phyloP scores from a whole-genome alignment of 1,139 yeast species.

The Sugiyamaella sp. region DNA sequence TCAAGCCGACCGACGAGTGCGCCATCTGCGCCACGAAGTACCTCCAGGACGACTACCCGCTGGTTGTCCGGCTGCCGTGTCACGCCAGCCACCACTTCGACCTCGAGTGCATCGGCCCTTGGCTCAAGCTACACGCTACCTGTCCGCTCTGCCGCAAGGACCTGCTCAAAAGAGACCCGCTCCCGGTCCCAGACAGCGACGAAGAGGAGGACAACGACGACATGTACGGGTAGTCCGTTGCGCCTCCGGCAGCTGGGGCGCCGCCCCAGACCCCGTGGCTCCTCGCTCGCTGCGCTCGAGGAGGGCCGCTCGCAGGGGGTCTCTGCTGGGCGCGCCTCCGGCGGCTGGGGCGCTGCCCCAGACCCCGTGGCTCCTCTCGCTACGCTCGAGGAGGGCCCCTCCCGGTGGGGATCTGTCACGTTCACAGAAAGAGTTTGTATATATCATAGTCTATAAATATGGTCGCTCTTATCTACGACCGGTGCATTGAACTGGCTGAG shows the following conservation, averaged over 20 bases:
- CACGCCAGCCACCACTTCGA: conserved; percentile 73
- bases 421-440: too few species aligned
- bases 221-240: conserved; percentile 57
- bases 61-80: conserved; percentile 82
- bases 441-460: too few species aligned
- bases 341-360: conserved; percentile 5
- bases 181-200: conserved; percentile 56
- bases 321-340: background rate
- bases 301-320: background rate
- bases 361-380: conserved; percentile 8
- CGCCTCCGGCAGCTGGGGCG: conserved; percentile 3
- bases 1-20: conserved; percentile 61
- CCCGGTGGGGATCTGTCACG: too few species aligned
- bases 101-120: conserved; percentile 86
- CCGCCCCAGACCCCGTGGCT: conserved; percentile 1
- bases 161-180: conserved; percentile 54
- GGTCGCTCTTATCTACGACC: too few species aligned
- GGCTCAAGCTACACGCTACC: conserved; percentile 78
- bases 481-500: too few species aligned
- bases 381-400: conserved; percentile 1
- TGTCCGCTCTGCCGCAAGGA: conserved; percentile 89
- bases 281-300: conserved; percentile 3
- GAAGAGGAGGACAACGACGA: conserved; percentile 79
- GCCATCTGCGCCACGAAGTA: conserved; percentile 82
- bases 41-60: conserved; percentile 73